phyloP scores from a whole-genome alignment of 805 yeast species.

The Lachancea sp. region DNA sequence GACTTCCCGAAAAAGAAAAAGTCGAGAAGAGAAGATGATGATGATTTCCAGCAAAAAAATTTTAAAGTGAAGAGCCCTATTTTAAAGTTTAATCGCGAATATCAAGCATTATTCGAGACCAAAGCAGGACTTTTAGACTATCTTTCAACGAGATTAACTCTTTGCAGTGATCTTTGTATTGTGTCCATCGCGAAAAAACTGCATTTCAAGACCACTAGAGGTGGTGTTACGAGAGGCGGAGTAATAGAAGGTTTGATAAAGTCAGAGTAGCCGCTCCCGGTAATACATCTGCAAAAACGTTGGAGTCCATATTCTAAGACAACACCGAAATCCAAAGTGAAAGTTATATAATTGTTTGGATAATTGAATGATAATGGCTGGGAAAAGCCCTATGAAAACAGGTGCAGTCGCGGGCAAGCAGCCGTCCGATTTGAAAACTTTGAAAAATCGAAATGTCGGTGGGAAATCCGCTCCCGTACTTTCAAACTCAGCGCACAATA shows the following conservation, averaged over 20 bases:
- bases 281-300: no score
- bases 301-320: no score
- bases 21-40: slow-evolving; percentile 7
- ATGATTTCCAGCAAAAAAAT: slow-evolving; percentile 9
- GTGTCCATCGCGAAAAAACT: no score
- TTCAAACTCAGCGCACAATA: slow-evolving; percentile 3
- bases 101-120: neutral
- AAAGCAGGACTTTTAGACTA: neutral
- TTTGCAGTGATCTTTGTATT: no score
- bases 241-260: no score
- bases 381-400: slow-evolving; percentile 24
- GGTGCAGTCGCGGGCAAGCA: slow-evolving; percentile 12
- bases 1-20: slow-evolving; percentile 5
- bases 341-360: no score
- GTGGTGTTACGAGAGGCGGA: no score
- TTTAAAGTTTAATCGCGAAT: slow-evolving; percentile 2
- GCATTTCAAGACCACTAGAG: no score
- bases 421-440: slow-evolving; percentile 10
- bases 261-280: no score
- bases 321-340: no score
- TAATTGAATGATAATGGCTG: slow-evolving; percentile 13
- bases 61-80: slow-evolving; percentile 11
- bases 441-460: slow-evolving; percentile 10
- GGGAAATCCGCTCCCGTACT: slow-evolving; percentile 9
- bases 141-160: no score